Evolutionary conservation across 2,329 filamentous ascomycete species (phyloP).

Genomic region (Monilinia polystroma): DNA sequence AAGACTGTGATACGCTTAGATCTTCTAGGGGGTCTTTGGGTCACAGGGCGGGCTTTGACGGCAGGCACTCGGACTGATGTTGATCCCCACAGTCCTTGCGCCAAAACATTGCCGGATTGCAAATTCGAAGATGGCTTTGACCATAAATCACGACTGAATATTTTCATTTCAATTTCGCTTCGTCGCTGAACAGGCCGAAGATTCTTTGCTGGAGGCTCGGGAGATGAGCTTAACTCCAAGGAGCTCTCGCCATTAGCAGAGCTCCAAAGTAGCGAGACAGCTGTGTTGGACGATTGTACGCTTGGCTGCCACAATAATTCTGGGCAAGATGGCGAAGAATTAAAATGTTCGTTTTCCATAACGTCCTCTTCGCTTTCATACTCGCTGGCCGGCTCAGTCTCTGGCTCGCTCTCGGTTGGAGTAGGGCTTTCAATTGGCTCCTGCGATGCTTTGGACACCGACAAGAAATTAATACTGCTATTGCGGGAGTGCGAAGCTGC

Average conservation of each 20-base stretch:
- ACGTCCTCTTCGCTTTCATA: conserved; percentile 18
- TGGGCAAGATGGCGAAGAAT: neutral
- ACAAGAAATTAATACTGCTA: conserved; percentile 45
- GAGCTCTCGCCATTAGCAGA: neutral
- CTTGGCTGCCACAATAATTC: conserved; percentile 14
- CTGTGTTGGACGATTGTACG: neutral
- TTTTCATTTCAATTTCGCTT: conserved; percentile 24
- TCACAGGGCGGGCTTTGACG: conserved; percentile 46
- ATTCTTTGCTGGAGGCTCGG: conserved; percentile 36
- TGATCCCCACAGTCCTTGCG: conserved; percentile 38
- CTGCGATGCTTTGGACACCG: conserved; percentile 41
- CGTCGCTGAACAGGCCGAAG: conserved; percentile 35
- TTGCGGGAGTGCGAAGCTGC: conserved; percentile 40
- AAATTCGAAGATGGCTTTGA: conserved; percentile 30
- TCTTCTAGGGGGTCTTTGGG: conserved; percentile 54
- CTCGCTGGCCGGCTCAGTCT: conserved; percentile 22
- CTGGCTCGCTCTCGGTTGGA: conserved; percentile 50
- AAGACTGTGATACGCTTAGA: conserved; percentile 58
- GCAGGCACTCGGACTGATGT: conserved; percentile 34
- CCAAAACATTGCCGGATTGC: conserved; percentile 21
- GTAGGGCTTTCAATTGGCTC: conserved; percentile 51
- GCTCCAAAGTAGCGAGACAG: conserved; percentile 9
- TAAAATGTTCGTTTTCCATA: neutral
- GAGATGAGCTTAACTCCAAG: conserved; percentile 10
- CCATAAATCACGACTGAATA: conserved; percentile 38